Evolutionary conservation across 2,329 filamentous ascomycete species (phyloP), one percentile per base, ranked within the genome.

Genomic region (Blastomyces emzantsi): DNA sequence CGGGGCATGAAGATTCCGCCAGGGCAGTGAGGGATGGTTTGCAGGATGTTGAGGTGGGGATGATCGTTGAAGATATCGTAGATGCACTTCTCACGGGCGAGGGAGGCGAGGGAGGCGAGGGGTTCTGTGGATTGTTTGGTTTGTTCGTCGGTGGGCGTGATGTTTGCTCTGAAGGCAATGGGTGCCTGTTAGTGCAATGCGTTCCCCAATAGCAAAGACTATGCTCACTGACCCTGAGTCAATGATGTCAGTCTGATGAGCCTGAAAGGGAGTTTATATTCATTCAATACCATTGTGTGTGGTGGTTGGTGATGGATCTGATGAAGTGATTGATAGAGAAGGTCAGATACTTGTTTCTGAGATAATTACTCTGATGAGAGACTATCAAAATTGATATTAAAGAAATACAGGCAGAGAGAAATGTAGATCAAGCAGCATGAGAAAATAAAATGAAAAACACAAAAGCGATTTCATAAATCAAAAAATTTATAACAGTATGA

Each of bases 21-120:
- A 15, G 25, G 13, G 25, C n/a, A 45, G 39, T 45, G 9, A 9
- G 47, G 41, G 41, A 60, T 49, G 22, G 36, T 45, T 45, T 60
- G 57, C 7, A 60, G 57, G 36, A 47, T 60, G 28, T 47, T 43
- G 28, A 22, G 36, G 22, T 60, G 57, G 9, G 57, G 57, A 22
- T 60, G 25, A 22, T 28, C 8, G 22, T 45, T 49, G 22, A 60
- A n/a, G 36, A 45, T 5, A 28, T 60, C 57, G 39, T 60, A 60
- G 6, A 45, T 30, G 17, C 8, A 0, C 22, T 60, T 60, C 28
- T 60, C 57, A 30, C 41, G 57, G 8, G 6, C 9, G 17, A 60
- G 11, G 43, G 22, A 17, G 8, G 19, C 8, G 36, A 45, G 6
- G 2, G 41, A 60, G n/a, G n/a, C n/a, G n/a, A n/a, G n/a, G n/a